A percentile compares a stretch with the other conserved stretches of the same genome.
Conservation (phyloP, 2,329 filamentous ascomycete species). For the Trichoderma sp. region DNA sequence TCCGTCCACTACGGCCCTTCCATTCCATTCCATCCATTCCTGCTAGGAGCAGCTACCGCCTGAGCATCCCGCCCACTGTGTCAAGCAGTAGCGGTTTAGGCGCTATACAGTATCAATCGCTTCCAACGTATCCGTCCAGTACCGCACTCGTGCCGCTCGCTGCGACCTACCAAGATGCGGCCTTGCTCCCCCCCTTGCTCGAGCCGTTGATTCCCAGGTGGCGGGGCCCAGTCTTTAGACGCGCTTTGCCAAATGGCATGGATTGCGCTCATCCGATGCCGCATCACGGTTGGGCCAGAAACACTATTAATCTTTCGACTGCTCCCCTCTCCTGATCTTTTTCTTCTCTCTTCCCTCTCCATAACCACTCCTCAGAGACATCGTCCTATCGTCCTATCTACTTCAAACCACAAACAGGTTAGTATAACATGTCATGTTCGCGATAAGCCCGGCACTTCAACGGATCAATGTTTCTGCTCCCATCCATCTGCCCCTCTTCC, state of each 20-base stretch:
- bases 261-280: constrained; percentile 29
- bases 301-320: constrained; percentile 28
- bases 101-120: background rate
- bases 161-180: background rate
- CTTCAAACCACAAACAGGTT: constrained; percentile 1
- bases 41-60: background rate
- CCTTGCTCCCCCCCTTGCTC: background rate
- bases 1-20: background rate
- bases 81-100: background rate
- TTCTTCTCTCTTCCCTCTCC: constrained; percentile 13
- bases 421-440: constrained; percentile 10
- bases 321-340: constrained; percentile 21
- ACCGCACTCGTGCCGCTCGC: background rate
- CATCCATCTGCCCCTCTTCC: constrained; percentile 2
- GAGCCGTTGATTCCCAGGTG: constrained; percentile 4
- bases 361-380: constrained; percentile 9
- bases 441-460: background rate
- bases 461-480: background rate
- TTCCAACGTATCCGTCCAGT: background rate
- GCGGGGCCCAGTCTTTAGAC: constrained; percentile 5
- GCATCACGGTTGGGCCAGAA: constrained; percentile 26
- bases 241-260: background rate
- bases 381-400: background rate
- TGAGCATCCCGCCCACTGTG: background rate
- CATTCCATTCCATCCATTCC: background rate